phyloP scores from a whole-genome alignment of 192 early-diverging fungal genomes.

The Linderina pennispora region DNA sequence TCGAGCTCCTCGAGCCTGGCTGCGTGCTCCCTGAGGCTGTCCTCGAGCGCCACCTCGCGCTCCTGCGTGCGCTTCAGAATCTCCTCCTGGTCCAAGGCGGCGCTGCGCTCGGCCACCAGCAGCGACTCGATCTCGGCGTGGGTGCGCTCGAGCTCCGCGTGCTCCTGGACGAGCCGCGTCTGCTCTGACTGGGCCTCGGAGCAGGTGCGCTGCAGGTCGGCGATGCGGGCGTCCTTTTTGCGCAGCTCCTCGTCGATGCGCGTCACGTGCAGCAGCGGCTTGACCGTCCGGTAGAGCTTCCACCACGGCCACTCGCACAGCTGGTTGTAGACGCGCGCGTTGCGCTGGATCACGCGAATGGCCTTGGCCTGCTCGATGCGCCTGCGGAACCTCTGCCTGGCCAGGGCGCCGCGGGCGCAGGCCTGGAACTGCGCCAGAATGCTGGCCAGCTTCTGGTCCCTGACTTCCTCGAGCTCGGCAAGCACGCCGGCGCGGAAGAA shows the following conservation, averaged over 20 bases:
- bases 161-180: constrained; percentile 50
- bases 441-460: constrained; percentile 76
- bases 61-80: constrained; percentile 77
- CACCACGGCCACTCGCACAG: constrained; percentile 95
- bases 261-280: constrained; percentile 79
- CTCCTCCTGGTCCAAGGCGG: constrained; percentile 76
- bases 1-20: constrained; percentile 62
- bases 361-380: constrained; percentile 75
- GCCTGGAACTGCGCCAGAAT: constrained; percentile 86
- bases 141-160: constrained; percentile 58
- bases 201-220: constrained; percentile 65
- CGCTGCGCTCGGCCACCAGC: constrained; percentile 65
- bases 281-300: constrained; percentile 89
- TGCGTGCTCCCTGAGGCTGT: constrained; percentile 54
- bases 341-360: constrained; percentile 90
- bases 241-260: constrained; percentile 76
- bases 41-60: constrained; percentile 59
- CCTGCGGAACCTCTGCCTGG: constrained; percentile 62
- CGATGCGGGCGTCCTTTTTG: constrained; percentile 61
- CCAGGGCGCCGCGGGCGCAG: constrained; percentile 75
- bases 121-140: constrained; percentile 63
- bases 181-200: constrained; percentile 56
- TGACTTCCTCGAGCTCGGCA: constrained; percentile 88
- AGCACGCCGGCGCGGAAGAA: constrained; percentile 96
- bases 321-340: constrained; percentile 83